Base-by-base conservation (phyloP, 768 basidiomycete genomes). In the Hypholoma fasciculare region DNA sequence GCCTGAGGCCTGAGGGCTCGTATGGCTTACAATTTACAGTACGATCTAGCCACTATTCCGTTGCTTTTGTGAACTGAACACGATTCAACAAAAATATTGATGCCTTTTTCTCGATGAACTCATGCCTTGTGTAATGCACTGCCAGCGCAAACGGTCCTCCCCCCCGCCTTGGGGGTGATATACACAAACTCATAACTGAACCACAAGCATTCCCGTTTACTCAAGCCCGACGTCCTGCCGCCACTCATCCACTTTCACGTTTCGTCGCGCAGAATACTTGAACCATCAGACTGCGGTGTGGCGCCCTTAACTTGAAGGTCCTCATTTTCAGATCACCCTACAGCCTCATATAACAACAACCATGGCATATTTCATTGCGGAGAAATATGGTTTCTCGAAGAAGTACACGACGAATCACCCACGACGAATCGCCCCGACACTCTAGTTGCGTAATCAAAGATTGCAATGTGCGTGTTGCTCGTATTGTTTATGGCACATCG, bases 351-450 rank as follows among this genome's bases (percentile, higher is more conserved):
- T 38, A 56, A 17, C 30, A 36, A 7, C 26, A 53, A 61, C 54
- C 30, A 87, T 87, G 86, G 63, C 82, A 6, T 91, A 93, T 67
- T 82, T 89, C 8, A 89, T 92, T 0, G 87, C 88, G 12, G 84
- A 84, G 11, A 89, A 88, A 64, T 90, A 90, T 17, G 77, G 75
- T 1, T 94, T 92, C 68, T 78, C 93, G 43, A 82, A 83, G 69
- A 89, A 85, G 83, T 94, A 94, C 76, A 94, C 93, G 92, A 86
- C 82, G 30, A 85, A 76, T 60, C 92, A 93, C n/a, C n/a, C n/a
- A n/a, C n/a, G n/a, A n/a, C n/a, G n/a, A n/a, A n/a, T n/a, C n/a
- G n/a, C 65, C 89, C 89, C 0, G 91, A 93, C 67, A 93, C 92
- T 1, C 76, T 94, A 62, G 89, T 94, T 37, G 89, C 89, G 3